phyloP scores from a whole-genome alignment of 2,329 filamentous ascomycete species.

The Mycocentrospora acerina region DNA sequence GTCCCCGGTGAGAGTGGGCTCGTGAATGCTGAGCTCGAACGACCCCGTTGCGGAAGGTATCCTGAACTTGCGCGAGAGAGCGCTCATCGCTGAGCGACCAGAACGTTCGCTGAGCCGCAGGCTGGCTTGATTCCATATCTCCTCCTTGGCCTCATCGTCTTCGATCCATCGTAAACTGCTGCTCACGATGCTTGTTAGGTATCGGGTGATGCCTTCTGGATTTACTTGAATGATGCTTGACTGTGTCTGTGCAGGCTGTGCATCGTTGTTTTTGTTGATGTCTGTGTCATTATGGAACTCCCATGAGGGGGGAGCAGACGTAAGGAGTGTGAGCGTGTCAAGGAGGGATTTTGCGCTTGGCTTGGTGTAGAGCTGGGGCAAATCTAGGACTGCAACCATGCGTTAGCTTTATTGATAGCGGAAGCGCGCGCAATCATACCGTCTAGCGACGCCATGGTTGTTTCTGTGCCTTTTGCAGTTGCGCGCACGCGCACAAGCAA shows the following conservation, averaged over 20 bases:
- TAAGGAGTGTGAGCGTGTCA: slow-evolving; percentile 65
- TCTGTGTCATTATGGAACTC: slow-evolving; percentile 49
- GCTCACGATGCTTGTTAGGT: slow-evolving; percentile 69
- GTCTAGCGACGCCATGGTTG: slow-evolving; percentile 28
- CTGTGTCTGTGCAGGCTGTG: slow-evolving; percentile 34
- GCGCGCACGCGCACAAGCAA: not conserved
- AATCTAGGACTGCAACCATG: slow-evolving; percentile 61
- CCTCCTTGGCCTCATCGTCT: slow-evolving; percentile 65
- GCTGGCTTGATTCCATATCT: slow-evolving; percentile 77
- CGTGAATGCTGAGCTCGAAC: slow-evolving; percentile 69
- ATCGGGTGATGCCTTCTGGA: slow-evolving; percentile 58
- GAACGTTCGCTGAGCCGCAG: slow-evolving; percentile 81
- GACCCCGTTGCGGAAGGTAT: slow-evolving; percentile 51
- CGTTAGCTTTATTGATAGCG: slow-evolving; percentile 12
- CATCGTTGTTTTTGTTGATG: slow-evolving; percentile 11
- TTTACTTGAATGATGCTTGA: slow-evolving; percentile 40
- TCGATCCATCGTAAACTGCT: slow-evolving; percentile 69
- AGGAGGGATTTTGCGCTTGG: slow-evolving; percentile 68
- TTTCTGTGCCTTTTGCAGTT: not conserved
- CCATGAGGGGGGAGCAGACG: slow-evolving; percentile 70
- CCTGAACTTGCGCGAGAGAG: slow-evolving; percentile 61
- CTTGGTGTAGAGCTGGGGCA: slow-evolving; percentile 80
- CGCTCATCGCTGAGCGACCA: slow-evolving; percentile 70
- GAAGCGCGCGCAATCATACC: slow-evolving; percentile 19
- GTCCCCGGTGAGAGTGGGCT: slow-evolving; percentile 85